Conservation (phyloP, 1,139 yeast species). For the Protomyces inundatus region DNA sequence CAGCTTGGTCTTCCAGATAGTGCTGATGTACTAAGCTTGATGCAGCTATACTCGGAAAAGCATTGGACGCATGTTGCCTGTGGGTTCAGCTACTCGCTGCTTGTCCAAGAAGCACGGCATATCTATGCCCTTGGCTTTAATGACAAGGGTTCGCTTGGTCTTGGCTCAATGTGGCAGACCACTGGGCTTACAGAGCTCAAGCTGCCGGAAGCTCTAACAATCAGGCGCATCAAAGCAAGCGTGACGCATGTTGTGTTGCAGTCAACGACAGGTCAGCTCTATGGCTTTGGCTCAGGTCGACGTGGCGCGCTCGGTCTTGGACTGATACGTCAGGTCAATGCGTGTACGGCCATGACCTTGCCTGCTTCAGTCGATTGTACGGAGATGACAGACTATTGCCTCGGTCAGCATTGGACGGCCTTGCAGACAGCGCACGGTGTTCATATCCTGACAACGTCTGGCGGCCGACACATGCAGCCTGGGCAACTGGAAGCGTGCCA, state of each 20-base stretch:
- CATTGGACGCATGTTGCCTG: constrained; percentile 41
- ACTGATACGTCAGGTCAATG: background rate
- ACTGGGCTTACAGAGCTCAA: constrained; percentile 26
- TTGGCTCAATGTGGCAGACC: constrained; percentile 39
- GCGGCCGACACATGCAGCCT: background rate
- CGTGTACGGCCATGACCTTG: too few relatives aligned
- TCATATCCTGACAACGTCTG: background rate
- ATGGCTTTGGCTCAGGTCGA: constrained; percentile 81
- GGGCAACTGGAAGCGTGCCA: background rate
- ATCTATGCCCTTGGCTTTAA: constrained; percentile 61
- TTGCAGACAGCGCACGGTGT: background rate
- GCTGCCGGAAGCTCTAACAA: constrained; percentile 33
- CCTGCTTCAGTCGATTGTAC: constrained; percentile 2
- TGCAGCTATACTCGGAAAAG: constrained; percentile 1
- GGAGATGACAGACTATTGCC: background rate
- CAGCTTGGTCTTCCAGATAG: constrained; percentile 47
- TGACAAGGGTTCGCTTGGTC: constrained; percentile 68
- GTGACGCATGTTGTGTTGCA: constrained; percentile 54
- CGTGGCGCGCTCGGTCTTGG: constrained; percentile 58
- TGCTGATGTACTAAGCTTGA: constrained; percentile 24
- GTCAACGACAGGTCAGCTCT: constrained; percentile 45
- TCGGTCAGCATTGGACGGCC: constrained; percentile 25
- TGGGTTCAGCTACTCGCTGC: constrained; percentile 74
- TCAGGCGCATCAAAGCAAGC: constrained; percentile 45
- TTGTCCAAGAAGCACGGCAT: constrained; percentile 44